Base-by-base conservation (phyloP, 768 basidiomycete species). In the Tylopilus subfusipes region DNA sequence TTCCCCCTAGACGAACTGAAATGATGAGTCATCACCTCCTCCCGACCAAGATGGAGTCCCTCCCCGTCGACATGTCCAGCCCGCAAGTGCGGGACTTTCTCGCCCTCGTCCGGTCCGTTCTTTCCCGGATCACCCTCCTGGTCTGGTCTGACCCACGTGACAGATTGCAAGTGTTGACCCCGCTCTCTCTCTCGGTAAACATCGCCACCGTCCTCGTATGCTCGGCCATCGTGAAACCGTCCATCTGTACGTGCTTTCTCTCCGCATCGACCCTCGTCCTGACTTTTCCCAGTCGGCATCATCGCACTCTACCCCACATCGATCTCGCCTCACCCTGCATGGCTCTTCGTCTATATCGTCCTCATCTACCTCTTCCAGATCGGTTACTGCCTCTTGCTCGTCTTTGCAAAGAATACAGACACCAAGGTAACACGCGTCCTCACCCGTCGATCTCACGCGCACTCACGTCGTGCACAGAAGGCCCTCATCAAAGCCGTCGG, bases 161-260 rank as follows among this genome's bases (percentile, higher is more conserved):
- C 56, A 81, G 88, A 44, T 79, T 97, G 5, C 93, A 97, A 67
- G 90, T 96, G 21, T 73, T 94, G 43, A 93, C 93, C 0, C 93
- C 93, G 0, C 75, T 96, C 1, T 88, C 89, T 2, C 76, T 96
- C 10, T 78, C 93, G 59, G 82, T 94, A 53, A 89, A 89, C 64
- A 83, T 95, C 40, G 87, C 85, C 0, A 77, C 83, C 2, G 75
- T 87, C 45, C 63, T 88, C 33, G 79, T 91, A 5, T 95, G 93
- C 65, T 68, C 85, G 0, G 57, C 83, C 10, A 75, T 93, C 19
- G 76, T 87, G 27, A 79, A 74, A 19, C 93, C 93, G 0, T 82
- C 82, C 22, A 76, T 90, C 12, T 67, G 83, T 79, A 53, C 52
- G 72, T 71, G 0, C 3, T 6, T 3, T 2, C 0, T 21, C 27